Evolutionary conservation across 2,329 filamentous ascomycete genomes (phyloP), one percentile per base, ranked within the genome.

Genomic region (Cadophora sp.): DNA sequence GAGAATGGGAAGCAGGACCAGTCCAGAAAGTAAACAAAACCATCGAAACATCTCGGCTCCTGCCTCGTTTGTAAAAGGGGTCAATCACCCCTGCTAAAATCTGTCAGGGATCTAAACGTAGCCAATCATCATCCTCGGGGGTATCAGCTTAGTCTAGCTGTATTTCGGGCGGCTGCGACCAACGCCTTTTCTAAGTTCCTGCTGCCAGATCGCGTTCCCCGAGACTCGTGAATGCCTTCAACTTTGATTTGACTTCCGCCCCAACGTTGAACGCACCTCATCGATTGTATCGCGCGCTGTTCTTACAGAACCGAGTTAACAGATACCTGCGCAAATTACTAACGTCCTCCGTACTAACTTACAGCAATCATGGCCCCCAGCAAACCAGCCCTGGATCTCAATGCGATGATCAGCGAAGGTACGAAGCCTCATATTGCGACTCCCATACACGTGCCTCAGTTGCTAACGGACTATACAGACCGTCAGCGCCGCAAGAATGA

Each of bases 401-500:
- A 78, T 53, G 72, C 70, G 36, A 76, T 78, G 63, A 73, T 78
- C 65, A 71, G 73, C 39, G 69, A 73, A 65, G 75, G 77, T 78
- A 70, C 39, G 68, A 14, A 55, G 16, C 55, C 11, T 13, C 8
- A 22, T 13, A 27, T 27, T n/a, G 50, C 51, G 24, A 16, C 20
- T 11, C 27, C 41, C 16, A 6, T 6, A 41, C 20, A 18, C 6
- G 13, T 22, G 65, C 48, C 13, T 45, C 53, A 22, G 30, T 53
- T n/a, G 55, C 70, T 76, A 58, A 73, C 60, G 27, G 9, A 30
- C 14, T 18, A 20, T 20, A 13, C 43, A 78, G 77, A 77, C 67
- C 89, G 91, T 68, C 85, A 91, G 77, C 87, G 88, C 77, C 91
- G 91, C 80, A 89, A 88, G 80, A 89, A 91, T 73, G 87, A 92